Base-by-base conservation (phyloP, 495 filamentous ascomycete species). In the Cudoniella acicularis region DNA sequence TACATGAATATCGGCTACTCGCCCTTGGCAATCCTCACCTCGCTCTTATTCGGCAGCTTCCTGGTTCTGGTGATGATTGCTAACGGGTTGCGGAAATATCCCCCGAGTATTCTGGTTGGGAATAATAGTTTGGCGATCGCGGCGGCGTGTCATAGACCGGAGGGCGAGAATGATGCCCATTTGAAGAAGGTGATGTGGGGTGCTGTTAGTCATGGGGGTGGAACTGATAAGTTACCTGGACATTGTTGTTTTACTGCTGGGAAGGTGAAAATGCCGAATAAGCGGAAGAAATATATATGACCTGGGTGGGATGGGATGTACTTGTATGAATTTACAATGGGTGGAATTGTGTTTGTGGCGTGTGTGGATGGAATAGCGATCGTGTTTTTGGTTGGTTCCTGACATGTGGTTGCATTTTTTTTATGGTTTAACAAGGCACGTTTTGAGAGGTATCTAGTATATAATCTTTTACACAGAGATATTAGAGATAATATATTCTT, bases 61-160 rank as follows among this genome's bases (percentile, higher is more conserved):
- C 23, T 71, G 22, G 53, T 75, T 10, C 56, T 70, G 0, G 26
- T 51, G 0, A 18, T 66, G 17, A 53, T 72, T 9, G 3, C 57
- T 3, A 45, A 42, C n/a, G 54, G 60, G 0, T 61, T 64, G 6
- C 40, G 67, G n/a, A 59, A 55, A 16, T 69, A 71, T 52, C 54
- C 45, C 11, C 75, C 77, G 0, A 1, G 36, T 10, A 20, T 55
- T 1, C 50, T 78, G 2, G 72, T 71, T 0, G 69, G 65, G 10
- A 67, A 65, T 47, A 76, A 69, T 52, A 77, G 73, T 54, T 62
- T 69, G 8, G 77, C 70, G 2, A 76, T 82, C 24, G 74, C 73
- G 24, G 78, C 78, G 0, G 76, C 77, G 0, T 80, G 75, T 57
- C 75, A 78, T 62, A 56, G 63, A 26, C 62, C 63, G 2, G 56